Conservation (phyloP, 805 yeast genomes). For the Tetrapisispora taiwanensis region DNA sequence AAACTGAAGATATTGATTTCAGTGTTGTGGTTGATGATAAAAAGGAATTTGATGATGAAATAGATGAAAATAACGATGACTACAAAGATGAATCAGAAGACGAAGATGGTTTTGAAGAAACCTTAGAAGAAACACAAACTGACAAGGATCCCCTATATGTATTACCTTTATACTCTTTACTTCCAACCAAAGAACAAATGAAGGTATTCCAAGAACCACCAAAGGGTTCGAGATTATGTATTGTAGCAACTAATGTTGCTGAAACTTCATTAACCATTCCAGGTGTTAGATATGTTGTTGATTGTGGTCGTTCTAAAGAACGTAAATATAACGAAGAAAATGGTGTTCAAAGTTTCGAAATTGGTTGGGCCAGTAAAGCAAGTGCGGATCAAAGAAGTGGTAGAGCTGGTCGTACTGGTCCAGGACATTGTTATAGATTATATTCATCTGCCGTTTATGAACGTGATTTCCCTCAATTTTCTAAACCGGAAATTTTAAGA, state of each 20-base stretch:
- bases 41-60: constrained; percentile 27
- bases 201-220: constrained; percentile 85
- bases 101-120: constrained; percentile 60
- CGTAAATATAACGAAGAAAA: constrained; percentile 70
- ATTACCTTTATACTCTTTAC: constrained; percentile 79
- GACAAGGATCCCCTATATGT: constrained; percentile 76
- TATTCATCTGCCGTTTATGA: constrained; percentile 92
- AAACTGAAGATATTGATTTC: constrained; percentile 82
- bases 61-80: constrained; percentile 32
- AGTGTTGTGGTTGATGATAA: constrained; percentile 36
- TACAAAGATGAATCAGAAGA: constrained; percentile 24
- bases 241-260: constrained; percentile 95
- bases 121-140: constrained; percentile 58
- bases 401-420: constrained; percentile 97
- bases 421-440: constrained; percentile 91
- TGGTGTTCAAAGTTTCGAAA: constrained; percentile 86
- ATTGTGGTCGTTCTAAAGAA: constrained; percentile 89
- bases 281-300: constrained; percentile 87
- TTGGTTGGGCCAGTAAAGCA: constrained; percentile 90
- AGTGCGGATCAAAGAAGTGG: constrained; percentile 93
- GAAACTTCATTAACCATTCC: constrained; percentile 97
- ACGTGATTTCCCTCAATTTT: constrained; percentile 70
- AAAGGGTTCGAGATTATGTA: constrained; percentile 72
- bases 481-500: constrained; percentile 80
- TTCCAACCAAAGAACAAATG: constrained; percentile 94